Evolutionary conservation across 2,329 filamentous ascomycete genomes (phyloP).

Genomic region (Sclerotinia sclerotiorum): DNA sequence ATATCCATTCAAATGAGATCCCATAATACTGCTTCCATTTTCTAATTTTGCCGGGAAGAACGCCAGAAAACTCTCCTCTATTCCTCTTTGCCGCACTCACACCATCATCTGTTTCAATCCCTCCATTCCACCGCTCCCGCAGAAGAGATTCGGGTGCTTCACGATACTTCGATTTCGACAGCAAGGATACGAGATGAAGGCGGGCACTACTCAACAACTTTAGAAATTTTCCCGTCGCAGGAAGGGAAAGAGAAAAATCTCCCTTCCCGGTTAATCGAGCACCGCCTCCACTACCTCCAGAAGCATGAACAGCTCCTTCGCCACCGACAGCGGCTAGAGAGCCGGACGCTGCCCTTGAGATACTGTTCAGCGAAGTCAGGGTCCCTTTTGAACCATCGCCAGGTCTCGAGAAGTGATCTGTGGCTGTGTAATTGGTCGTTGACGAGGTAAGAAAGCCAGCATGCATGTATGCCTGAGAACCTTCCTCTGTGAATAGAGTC

Average conservation of each 20-base stretch:
- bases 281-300: conserved; percentile 52
- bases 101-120: conserved; percentile 50
- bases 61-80: conserved; percentile 56
- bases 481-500: conserved; percentile 45
- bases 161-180: conserved; percentile 59
- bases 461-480: conserved; percentile 59
- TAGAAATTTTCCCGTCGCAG: conserved; percentile 65
- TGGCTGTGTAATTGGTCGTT: conserved; percentile 42
- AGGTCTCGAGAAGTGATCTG: conserved; percentile 46
- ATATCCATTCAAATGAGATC: conserved; percentile 67
- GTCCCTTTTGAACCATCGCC: conserved; percentile 47
- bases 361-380: conserved; percentile 59
- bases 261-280: conserved; percentile 32
- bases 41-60: conserved; percentile 60
- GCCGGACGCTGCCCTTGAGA: conserved; percentile 66
- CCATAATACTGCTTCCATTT: conserved; percentile 73
- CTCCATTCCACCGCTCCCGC: conserved; percentile 70
- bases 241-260: conserved; percentile 59
- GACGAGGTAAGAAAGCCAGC: conserved; percentile 65
- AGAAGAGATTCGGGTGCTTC: conserved; percentile 64
- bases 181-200: conserved; percentile 58
- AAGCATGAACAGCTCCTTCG: conserved; percentile 60
- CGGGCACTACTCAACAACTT: conserved; percentile 63
- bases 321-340: conserved; percentile 69
- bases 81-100: conserved; percentile 50